phyloP scores from a whole-genome alignment of 176 grass and related monocot species.

The Musa troglodytarum region DNA sequence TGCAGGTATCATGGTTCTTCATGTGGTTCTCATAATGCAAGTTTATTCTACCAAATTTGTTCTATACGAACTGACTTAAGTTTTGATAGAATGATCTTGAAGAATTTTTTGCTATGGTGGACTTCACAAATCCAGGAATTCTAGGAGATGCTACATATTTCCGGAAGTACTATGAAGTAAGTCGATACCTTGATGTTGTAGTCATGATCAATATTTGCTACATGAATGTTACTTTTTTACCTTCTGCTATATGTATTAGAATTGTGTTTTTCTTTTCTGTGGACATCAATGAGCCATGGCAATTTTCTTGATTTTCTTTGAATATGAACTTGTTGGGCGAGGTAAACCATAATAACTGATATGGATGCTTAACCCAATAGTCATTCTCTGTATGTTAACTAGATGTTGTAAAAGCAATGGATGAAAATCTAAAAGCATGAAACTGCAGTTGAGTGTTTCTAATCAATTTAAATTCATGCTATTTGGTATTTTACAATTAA shows the following conservation, averaged over 20 bases:
- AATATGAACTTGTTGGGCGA: no score
- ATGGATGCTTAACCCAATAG: no score
- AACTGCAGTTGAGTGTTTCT: no score
- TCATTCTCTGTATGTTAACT: no score
- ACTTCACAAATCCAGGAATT: slow-evolving; percentile 96
- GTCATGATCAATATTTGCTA: no score
- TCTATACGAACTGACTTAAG: slow-evolving; percentile 15
- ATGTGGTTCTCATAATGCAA: slow-evolving; percentile 3
- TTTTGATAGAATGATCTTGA: slow-evolving; percentile 84
- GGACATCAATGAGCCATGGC: neutral
- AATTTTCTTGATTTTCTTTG: no score
- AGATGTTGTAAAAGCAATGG: no score
- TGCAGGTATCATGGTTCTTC: slow-evolving; percentile 58
- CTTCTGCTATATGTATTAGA: neutral
- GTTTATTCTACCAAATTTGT: neutral
- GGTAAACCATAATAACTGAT: no score
- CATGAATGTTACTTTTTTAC: neutral
- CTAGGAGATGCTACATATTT: slow-evolving; percentile 76
- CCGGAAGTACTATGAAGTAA: slow-evolving; percentile 86
- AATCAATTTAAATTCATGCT: no score
- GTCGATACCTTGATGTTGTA: slow-evolving; percentile 4
- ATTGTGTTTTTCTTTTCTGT: neutral
- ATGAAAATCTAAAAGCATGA: no score
- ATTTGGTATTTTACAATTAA: no score
- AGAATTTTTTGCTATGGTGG: slow-evolving; percentile 97